These are phyloP conservation scores for Simmondsia chinensis DNA, from an alignment of 148 eudicot genomes.

Conservation along the genomic window DNA sequence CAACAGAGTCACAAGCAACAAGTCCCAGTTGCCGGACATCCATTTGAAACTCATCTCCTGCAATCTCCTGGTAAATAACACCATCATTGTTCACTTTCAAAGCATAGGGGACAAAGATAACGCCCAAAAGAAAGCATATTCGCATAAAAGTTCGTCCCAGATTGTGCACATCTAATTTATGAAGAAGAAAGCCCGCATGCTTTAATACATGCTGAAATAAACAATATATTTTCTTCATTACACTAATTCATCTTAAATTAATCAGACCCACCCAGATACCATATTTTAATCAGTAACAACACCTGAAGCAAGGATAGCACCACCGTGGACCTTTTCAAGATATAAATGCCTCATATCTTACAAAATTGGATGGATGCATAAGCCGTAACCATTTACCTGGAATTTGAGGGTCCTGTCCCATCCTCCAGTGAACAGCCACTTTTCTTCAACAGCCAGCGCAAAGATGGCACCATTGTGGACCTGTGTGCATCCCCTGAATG, in stretches of 20 bases:
- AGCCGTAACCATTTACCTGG: constrained; percentile 47
- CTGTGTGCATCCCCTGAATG: constrained; percentile 27
- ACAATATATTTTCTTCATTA: too few relatives aligned
- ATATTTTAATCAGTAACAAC: too few relatives aligned
- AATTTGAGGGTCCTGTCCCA: constrained; percentile 64
- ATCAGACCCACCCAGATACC: too few relatives aligned
- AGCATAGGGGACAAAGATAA: neutral
- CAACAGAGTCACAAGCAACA: constrained; percentile 54
- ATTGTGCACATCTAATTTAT: too few relatives aligned
- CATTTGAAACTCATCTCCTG: constrained; percentile 27
- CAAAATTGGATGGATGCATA: neutral
- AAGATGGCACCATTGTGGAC: constrained; percentile 60
- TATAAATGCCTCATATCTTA: neutral
- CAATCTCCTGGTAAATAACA: constrained; percentile 37
- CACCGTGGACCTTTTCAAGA: neutral
- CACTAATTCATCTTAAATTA: too few relatives aligned
- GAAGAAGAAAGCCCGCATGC: too few relatives aligned
- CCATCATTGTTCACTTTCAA: neutral
- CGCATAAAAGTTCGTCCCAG: neutral
- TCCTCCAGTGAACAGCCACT: constrained; percentile 72
- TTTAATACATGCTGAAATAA: too few relatives aligned
- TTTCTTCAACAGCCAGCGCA: constrained; percentile 48
- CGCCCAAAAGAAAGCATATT: neutral
- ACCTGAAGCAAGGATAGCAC: too few relatives aligned
- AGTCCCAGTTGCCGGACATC: constrained; percentile 44